These are phyloP conservation scores for Anethum foeniculum DNA, from an alignment of 140 eudicot genomes.

Conservation along the genomic window DNA sequence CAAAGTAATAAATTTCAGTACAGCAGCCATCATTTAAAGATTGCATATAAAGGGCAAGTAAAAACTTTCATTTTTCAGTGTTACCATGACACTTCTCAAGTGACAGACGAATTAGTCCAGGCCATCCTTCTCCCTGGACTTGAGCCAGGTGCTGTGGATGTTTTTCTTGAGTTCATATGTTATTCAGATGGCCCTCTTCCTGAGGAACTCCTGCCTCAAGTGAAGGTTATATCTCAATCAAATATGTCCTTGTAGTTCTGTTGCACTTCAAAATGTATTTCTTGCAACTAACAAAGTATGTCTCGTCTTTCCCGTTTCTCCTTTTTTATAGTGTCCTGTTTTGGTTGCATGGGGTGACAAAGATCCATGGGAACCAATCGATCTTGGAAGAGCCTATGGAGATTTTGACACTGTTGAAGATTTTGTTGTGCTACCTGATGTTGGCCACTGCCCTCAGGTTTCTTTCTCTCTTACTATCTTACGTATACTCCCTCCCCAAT, in stretches of 20 bases:
- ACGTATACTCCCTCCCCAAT: background rate
- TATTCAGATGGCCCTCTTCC: slow-evolving; percentile 98
- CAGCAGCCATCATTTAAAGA: background rate
- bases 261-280: background rate
- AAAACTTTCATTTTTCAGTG: slow-evolving; percentile 43
- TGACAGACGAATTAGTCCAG: slow-evolving; percentile 81
- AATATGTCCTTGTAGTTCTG: background rate
- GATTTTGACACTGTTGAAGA: slow-evolving; percentile 66
- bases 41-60: background rate
- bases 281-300: background rate
- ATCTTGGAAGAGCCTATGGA: slow-evolving; percentile 79
- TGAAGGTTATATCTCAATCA: slow-evolving; percentile 46
- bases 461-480: slow-evolving; percentile 12
- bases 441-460: slow-evolving; percentile 99
- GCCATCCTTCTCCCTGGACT: slow-evolving; percentile 84
- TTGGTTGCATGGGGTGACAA: slow-evolving; percentile 94
- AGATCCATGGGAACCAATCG: slow-evolving; percentile 99
- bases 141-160: slow-evolving; percentile 93
- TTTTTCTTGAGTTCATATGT: slow-evolving; percentile 94
- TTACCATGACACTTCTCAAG: slow-evolving; percentile 86
- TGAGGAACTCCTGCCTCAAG: slow-evolving; percentile 86
- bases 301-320: background rate
- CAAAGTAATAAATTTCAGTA: background rate
- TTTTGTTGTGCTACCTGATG: slow-evolving; percentile 68
- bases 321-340: slow-evolving; percentile 64